Base-by-base conservation (phyloP, 2,329 filamentous ascomycete genomes). In the Neonectria neomacrospora region DNA sequence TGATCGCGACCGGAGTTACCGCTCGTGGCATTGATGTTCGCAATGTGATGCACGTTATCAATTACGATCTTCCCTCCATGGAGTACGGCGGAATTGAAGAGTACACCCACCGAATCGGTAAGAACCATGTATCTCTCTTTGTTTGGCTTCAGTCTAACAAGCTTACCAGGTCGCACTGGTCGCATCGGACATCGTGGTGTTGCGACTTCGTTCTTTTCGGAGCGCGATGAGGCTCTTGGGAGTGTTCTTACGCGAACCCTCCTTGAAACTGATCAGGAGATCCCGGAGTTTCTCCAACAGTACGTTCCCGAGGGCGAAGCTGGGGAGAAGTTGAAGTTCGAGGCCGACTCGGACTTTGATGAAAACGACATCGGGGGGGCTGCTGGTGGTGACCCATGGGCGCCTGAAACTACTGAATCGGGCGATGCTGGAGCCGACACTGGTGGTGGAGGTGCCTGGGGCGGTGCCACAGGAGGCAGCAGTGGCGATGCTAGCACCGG, bases 41-140 rank as follows among this genome's bases (percentile, higher is more conserved):
- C 61, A 93, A 96, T 68, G 90, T 98, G 6, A 88, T 90, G 82
- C 93, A 97, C 67, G 91, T 99, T 64, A 90, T 99, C 84, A 98
- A 99, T 80, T 98, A 90, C 71, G 94, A 98, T 65, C 82, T 98
- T 2, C 95, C 95, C 0, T 88, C 84, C 5, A 80, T 83, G 45
- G 82, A 88, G 1, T 86, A 95, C 70, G 94, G 93, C n/a, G 95
- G 94, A 2, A 97, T 97, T 59, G 89, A 92, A 52, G 96, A 98
- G 76, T 99, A 98, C 72, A 89, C 91, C 26, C 96, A 99, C 75
- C 93, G 96, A 12, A 98, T 98, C 75, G 96, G 91, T 93, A 87
- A 79, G 84, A 20, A 7, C 12, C 74, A 23, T 12, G 20, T 16
- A 9, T 37, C 23, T 5, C 5, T 23, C 28, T 22, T 44, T 18